These are phyloP conservation scores for Albifimbria verrucaria DNA, from an alignment of 2,329 filamentous ascomycete species.

Conservation along the genomic window DNA sequence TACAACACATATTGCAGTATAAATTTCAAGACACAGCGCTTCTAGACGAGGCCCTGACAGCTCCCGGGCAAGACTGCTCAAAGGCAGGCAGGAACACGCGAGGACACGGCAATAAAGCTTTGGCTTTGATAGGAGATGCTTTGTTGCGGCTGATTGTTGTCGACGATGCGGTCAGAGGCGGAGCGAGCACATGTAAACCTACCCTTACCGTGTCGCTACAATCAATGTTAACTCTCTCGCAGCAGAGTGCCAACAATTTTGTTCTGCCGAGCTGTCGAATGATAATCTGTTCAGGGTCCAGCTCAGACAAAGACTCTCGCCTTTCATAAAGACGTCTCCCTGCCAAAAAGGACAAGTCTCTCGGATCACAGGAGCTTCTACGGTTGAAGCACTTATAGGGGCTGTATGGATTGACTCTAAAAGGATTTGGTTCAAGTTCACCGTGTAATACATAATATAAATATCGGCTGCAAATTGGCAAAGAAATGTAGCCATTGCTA, in stretches of 20 bases:
- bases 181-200: neutral
- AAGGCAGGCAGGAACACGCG: neutral
- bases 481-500: too few relatives aligned
- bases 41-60: neutral
- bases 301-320: too few relatives aligned
- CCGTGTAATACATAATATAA: too few relatives aligned
- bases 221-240: neutral
- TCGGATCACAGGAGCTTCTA: too few relatives aligned
- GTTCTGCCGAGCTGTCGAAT: neutral
- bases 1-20: neutral
- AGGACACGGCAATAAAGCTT: neutral
- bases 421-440: too few relatives aligned
- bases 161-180: neutral
- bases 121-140: neutral
- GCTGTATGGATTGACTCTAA: too few relatives aligned
- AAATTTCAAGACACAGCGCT: neutral
- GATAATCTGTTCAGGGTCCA: neutral
- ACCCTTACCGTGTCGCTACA: neutral
- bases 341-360: too few relatives aligned
- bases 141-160: neutral
- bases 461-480: too few relatives aligned
- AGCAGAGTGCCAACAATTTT: neutral
- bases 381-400: too few relatives aligned
- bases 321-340: too few relatives aligned
- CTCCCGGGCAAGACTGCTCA: neutral